Evolutionary conservation across 2,329 filamentous ascomycete genomes (phyloP), one percentile per base, ranked within the genome.

Genomic region (Fusarium brevicatenulatum): DNA sequence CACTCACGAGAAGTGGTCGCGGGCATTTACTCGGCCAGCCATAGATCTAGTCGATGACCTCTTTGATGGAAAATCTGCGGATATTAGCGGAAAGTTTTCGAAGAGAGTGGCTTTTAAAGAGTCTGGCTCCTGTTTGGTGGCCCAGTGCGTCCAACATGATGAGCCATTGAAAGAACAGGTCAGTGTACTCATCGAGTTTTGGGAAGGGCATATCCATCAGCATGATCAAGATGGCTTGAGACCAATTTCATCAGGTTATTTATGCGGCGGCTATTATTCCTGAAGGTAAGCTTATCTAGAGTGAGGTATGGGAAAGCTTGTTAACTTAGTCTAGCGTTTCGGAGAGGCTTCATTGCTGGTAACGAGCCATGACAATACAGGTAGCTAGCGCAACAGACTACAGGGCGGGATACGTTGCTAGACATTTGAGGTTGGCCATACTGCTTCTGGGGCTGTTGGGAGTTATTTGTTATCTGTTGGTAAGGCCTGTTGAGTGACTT

Each of bases 211-310:
- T 25, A 77, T 82, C 4, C 80, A 83, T 19, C 76, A 82, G 9
- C 70, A 76, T 23, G 70, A 68, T 3, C 75, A 78, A 6, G 79
- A 80, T 28, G 86, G 87, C 50, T 73, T 90, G 70, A 79, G 82
- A 49, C 87, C 88, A 0, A 90, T 90, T 44, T 89, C 86, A 9
- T 25, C 78, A 83, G 28, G 87, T 87, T 43, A 90, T 90, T 88
- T 89, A 88, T 80, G 86, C 88, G 19, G 82, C 87, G 9, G 87
- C 87, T 39, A 72, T 90, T 71, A 83, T 88, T 55, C 86, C 87
- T 9, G 88, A 88, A 72, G 86, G 87, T 89, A 73, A 85, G 86
- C 16, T 44, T 15, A n/a, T 57, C 2, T 53, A 9, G 10, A 37
- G 34, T 3, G 19, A n/a, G 12, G 30, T 21, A 11, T 9, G 18